Evolutionary conservation across 148 eudicot genomes (phyloP).

Genomic region (Bassia scoparia): DNA sequence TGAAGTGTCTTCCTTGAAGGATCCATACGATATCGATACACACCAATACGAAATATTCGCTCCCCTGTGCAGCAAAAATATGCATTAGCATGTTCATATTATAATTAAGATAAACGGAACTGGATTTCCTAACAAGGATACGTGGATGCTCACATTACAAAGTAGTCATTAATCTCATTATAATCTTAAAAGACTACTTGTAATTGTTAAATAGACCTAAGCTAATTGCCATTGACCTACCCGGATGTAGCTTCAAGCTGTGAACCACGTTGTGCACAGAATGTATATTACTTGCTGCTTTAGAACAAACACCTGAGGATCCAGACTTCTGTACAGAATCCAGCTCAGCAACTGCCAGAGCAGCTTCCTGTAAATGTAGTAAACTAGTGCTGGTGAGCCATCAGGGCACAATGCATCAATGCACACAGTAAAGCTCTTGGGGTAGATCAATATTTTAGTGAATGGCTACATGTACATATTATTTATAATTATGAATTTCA

Average conservation of each 20-base stretch:
- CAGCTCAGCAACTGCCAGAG: slow-evolving; percentile 60
- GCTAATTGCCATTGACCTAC: slow-evolving; percentile 34
- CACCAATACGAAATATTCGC: slow-evolving; percentile 75
- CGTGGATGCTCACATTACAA: background rate
- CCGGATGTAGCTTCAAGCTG: slow-evolving; percentile 45
- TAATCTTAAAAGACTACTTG: background rate
- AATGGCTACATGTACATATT: background rate
- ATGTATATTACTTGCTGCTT: slow-evolving; percentile 36
- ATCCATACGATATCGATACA: slow-evolving; percentile 79
- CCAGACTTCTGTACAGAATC: slow-evolving; percentile 40
- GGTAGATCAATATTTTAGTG: background rate
- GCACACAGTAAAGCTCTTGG: slow-evolving; percentile 1
- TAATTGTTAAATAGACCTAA: too few relatives aligned
- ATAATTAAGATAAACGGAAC: slow-evolving; percentile 3
- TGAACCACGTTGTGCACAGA: slow-evolving; percentile 54
- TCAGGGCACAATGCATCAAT: background rate
- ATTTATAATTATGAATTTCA: background rate
- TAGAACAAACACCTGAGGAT: slow-evolving; percentile 34
- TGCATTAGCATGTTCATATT: background rate
- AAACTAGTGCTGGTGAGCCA: slow-evolving; percentile 14
- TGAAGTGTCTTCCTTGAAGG: slow-evolving; percentile 69
- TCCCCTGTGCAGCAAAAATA: slow-evolving; percentile 50
- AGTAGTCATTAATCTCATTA: too few relatives aligned
- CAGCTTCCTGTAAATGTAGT: slow-evolving; percentile 52
- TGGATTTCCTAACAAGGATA: background rate